Percentiles rank a stretch among this genome's conserved stretches.
These are phyloP conservation scores for Onygenales sp. DNA, from an alignment of 2,329 filamentous ascomycete species.

Conservation along the genomic window DNA sequence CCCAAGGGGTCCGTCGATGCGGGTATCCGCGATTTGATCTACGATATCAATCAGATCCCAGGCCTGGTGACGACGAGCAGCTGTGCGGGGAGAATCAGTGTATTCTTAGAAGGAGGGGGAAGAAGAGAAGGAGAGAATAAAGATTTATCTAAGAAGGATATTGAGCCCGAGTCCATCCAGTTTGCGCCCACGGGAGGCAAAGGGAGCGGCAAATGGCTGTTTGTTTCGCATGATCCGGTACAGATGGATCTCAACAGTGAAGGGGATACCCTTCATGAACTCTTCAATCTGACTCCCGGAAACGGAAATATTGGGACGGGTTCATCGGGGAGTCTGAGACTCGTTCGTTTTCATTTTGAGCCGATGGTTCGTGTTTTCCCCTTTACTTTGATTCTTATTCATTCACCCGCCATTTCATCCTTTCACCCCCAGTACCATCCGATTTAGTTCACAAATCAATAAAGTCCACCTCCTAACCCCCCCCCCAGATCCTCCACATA, in stretches of 20 bases:
- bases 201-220: constrained; percentile 76
- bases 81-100: constrained; percentile 76
- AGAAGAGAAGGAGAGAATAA: constrained; percentile 12
- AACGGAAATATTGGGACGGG: constrained; percentile 22
- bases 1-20: constrained; percentile 82
- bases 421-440: neutral
- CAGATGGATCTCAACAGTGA: constrained; percentile 17
- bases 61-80: constrained; percentile 88
- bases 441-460: neutral
- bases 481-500: constrained; percentile 73
- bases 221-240: constrained; percentile 73
- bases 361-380: constrained; percentile 63
- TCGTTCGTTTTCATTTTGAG: constrained; percentile 84
- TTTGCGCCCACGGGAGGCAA: constrained; percentile 68
- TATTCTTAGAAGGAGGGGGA: constrained; percentile 73
- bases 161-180: constrained; percentile 15
- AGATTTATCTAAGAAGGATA: constrained; percentile 8
- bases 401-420: neutral
- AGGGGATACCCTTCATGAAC: constrained; percentile 19
- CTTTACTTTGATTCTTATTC: neutral
- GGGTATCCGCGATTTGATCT: constrained; percentile 67
- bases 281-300: constrained; percentile 36
- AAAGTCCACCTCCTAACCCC: neutral
- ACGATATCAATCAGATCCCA: constrained; percentile 62
- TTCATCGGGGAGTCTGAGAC: constrained; percentile 39